phyloP scores from a whole-genome alignment of 257 asterid genomes.

The Galeopsis tetrahit region DNA sequence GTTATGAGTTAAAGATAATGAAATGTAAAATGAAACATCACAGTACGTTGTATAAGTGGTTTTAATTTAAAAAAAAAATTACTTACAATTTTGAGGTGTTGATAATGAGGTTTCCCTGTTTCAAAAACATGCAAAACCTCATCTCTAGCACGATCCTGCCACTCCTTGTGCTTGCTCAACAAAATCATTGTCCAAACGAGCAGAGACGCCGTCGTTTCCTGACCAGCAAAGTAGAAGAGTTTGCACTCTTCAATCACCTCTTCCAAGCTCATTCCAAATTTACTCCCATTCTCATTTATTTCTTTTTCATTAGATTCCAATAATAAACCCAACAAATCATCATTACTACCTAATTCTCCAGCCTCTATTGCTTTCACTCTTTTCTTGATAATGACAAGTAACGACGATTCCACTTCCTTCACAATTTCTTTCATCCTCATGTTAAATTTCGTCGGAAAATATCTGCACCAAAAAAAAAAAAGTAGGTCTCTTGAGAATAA shows the following conservation, averaged over 20 bases:
- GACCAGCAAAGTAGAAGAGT: constrained; percentile 54
- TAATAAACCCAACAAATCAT: constrained; percentile 44
- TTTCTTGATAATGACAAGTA: constrained; percentile 31
- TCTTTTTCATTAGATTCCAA: constrained; percentile 45
- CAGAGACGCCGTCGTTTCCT: constrained; percentile 48
- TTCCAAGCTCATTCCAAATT: constrained; percentile 36
- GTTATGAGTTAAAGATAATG: no score
- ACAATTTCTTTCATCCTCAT: constrained; percentile 41
- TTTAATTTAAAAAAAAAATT: no score
- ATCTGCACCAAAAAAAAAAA: constrained; percentile 11
- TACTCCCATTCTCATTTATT: constrained; percentile 36
- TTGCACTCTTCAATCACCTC: constrained; percentile 59
- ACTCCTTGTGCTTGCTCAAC: constrained; percentile 39
- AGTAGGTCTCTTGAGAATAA: no score
- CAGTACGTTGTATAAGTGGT: no score
- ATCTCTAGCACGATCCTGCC: constrained; percentile 50
- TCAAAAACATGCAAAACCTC: constrained; percentile 46
- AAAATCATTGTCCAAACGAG: constrained; percentile 54
- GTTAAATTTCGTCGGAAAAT: constrained; percentile 42
- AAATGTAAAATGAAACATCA: no score
- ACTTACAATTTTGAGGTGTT: constrained; percentile 43
- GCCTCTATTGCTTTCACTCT: constrained; percentile 32
- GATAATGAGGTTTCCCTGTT: constrained; percentile 29
- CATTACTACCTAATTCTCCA: constrained; percentile 14
- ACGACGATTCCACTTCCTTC: constrained; percentile 30